phyloP scores from a whole-genome alignment of 345 rosid species.

The Carallia brachiata region DNA sequence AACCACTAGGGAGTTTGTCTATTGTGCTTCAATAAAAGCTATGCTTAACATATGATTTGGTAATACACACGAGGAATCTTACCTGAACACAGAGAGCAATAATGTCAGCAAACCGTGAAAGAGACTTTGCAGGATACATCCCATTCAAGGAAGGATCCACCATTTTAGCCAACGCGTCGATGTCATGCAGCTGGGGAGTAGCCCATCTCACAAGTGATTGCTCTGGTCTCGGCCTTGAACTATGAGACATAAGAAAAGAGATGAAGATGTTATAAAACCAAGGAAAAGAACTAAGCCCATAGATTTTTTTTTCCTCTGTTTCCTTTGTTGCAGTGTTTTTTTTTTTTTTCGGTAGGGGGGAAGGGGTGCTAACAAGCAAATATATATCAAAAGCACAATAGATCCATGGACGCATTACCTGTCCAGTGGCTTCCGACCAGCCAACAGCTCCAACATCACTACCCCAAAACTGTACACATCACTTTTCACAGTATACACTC shows the following conservation, averaged over 20 bases:
- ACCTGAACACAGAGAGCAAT: conserved; percentile 99
- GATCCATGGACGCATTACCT: conserved; percentile 44
- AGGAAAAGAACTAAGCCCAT: background rate
- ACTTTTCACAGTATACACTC: conserved; percentile 91
- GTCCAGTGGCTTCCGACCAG: conserved; percentile 97
- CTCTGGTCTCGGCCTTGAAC: conserved; percentile 88
- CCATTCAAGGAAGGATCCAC: conserved; percentile 92
- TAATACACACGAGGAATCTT: conserved; percentile 11
- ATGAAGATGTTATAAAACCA: background rate
- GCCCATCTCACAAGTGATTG: conserved; percentile 99
- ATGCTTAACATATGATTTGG: too few relatives aligned
- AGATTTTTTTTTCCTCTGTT: too few relatives aligned
- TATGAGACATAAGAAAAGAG: conserved; percentile 17
- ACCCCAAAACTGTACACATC: conserved; percentile 99
- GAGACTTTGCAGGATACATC: conserved; percentile 97
- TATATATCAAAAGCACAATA: background rate
- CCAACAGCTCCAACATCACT: conserved; percentile 94
- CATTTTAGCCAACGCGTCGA: conserved; percentile 95
- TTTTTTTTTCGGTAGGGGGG: too few relatives aligned
- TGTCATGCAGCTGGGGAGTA: conserved; percentile 94
- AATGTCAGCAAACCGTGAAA: conserved; percentile 96
- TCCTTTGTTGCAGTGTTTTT: too few relatives aligned
- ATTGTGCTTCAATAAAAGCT: background rate
- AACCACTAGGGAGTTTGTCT: too few relatives aligned
- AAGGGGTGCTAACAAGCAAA: too few relatives aligned